These are phyloP conservation scores for Lentithecium fluviatile DNA, from an alignment of 495 filamentous ascomycete species.

Conservation along the genomic window DNA sequence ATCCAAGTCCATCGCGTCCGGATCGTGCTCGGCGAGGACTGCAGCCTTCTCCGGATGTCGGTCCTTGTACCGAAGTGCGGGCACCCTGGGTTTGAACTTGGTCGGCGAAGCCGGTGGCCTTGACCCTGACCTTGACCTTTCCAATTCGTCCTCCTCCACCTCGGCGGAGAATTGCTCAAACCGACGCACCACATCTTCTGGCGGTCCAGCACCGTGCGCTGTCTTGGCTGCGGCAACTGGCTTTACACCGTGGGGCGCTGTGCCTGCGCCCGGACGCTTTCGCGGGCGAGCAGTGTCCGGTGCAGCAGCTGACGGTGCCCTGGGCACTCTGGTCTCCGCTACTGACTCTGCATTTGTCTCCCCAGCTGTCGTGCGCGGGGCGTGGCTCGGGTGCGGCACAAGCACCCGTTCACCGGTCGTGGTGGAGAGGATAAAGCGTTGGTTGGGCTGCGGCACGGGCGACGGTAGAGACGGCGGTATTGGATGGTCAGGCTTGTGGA, in stretches of 20 bases:
- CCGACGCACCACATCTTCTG: slow-evolving; percentile 26
- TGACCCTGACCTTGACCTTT: background rate
- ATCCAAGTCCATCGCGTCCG: slow-evolving; percentile 40
- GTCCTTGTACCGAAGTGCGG: slow-evolving; percentile 36
- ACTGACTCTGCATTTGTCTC: background rate
- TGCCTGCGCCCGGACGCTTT: slow-evolving; percentile 34
- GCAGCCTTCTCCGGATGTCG: slow-evolving; percentile 30
- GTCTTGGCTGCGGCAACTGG: background rate
- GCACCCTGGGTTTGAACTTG: slow-evolving; percentile 37
- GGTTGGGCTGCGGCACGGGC: background rate
- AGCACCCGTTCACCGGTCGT: background rate
- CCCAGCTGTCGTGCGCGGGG: background rate
- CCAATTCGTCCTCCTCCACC: slow-evolving; percentile 19
- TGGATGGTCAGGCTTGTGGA: background rate
- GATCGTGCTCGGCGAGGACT: slow-evolving; percentile 5
- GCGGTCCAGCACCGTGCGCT: slow-evolving; percentile 25
- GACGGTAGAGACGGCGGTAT: background rate
- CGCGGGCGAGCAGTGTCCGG: slow-evolving; percentile 3
- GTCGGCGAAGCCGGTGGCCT: background rate
- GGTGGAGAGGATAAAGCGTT: background rate
- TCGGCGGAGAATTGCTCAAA: slow-evolving; percentile 33
- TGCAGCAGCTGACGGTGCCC: background rate
- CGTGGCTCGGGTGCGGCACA: background rate
- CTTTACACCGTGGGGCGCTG: slow-evolving; percentile 16
- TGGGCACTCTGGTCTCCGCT: background rate